phyloP scores from a whole-genome alignment of 495 filamentous ascomycete species.

The Tetracladium marchalianum region DNA sequence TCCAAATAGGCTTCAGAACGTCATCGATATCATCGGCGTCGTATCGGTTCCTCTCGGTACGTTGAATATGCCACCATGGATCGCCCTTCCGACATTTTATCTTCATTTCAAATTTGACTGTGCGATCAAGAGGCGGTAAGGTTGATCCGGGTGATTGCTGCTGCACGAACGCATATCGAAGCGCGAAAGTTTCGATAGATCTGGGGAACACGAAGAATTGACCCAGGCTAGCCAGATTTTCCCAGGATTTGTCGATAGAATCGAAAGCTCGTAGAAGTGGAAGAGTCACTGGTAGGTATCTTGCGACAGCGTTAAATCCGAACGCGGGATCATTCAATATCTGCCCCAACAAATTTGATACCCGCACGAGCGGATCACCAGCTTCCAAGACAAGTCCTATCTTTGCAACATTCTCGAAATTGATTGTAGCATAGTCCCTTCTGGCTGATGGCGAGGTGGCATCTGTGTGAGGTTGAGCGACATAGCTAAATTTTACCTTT shows the following conservation, averaged over 20 bases:
- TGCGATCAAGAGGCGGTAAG: conserved; percentile 7
- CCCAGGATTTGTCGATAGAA: conserved; percentile 37
- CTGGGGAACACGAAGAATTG: conserved; percentile 30
- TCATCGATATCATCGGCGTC: conserved; percentile 14
- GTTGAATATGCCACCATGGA: conserved; percentile 29
- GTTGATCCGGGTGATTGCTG: conserved; percentile 1
- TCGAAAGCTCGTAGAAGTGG: conserved; percentile 60
- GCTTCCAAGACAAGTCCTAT: conserved; percentile 46
- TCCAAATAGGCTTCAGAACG: conserved; percentile 14
- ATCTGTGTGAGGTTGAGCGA: conserved; percentile 7
- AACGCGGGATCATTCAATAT: conserved; percentile 46
- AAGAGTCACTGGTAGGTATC: conserved; percentile 49
- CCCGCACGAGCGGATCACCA: conserved; percentile 67
- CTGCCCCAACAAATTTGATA: conserved; percentile 51
- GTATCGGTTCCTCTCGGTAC: conserved; percentile 2
- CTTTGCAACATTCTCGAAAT: not conserved
- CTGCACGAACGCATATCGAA: conserved; percentile 32
- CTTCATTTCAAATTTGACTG: conserved; percentile 29
- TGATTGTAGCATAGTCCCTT: conserved; percentile 8
- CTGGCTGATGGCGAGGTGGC: not conserved
- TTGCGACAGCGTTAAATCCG: conserved; percentile 45
- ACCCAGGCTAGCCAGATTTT: conserved; percentile 25
- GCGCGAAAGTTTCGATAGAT: conserved; percentile 35
- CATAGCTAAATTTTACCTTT: conserved; percentile 54
- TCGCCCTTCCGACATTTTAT: conserved; percentile 23